These are phyloP conservation scores for Rutstroemia sp. DNA, from an alignment of 2,329 filamentous ascomycete genomes.

Conservation along the genomic window DNA sequence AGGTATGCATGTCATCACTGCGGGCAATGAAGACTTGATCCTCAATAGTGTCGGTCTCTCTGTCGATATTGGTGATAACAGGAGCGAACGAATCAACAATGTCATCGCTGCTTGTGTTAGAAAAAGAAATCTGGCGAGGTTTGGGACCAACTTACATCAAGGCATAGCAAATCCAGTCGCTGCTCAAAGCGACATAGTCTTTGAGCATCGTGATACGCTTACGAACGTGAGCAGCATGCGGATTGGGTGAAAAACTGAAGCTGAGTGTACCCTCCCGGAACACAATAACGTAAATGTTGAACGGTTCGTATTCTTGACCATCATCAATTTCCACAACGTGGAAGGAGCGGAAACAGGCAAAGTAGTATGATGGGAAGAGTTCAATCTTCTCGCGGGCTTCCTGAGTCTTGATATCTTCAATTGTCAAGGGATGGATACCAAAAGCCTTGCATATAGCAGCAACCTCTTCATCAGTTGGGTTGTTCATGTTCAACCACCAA, in stretches of 20 bases:
- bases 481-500: slow-evolving; percentile 98
- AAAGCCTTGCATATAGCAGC: slow-evolving; percentile 87
- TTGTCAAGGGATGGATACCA: slow-evolving; percentile 88
- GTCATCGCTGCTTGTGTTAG: slow-evolving; percentile 58
- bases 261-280: slow-evolving; percentile 93
- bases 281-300: slow-evolving; percentile 95
- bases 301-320: slow-evolving; percentile 80
- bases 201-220: slow-evolving; percentile 88
- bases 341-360: slow-evolving; percentile 95
- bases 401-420: slow-evolving; percentile 92
- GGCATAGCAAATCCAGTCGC: slow-evolving; percentile 98
- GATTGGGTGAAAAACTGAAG: slow-evolving; percentile 85
- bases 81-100: slow-evolving; percentile 96
- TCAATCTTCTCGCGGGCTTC: slow-evolving; percentile 98
- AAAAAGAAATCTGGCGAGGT: neutral
- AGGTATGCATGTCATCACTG: slow-evolving; percentile 79
- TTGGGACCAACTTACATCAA: slow-evolving; percentile 61
- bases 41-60: slow-evolving; percentile 86
- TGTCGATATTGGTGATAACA: slow-evolving; percentile 78
- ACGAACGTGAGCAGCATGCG: slow-evolving; percentile 81
- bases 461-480: slow-evolving; percentile 82
- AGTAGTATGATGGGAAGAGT: slow-evolving; percentile 95
- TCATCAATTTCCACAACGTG: slow-evolving; percentile 68
- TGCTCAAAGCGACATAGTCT: slow-evolving; percentile 89
- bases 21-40: slow-evolving; percentile 92